A percentile compares a stretch with the other conserved stretches of the same genome.
These are phyloP conservation scores for Ogataea zsoltii DNA, from an alignment of 805 yeast genomes.

Conservation along the genomic window DNA sequence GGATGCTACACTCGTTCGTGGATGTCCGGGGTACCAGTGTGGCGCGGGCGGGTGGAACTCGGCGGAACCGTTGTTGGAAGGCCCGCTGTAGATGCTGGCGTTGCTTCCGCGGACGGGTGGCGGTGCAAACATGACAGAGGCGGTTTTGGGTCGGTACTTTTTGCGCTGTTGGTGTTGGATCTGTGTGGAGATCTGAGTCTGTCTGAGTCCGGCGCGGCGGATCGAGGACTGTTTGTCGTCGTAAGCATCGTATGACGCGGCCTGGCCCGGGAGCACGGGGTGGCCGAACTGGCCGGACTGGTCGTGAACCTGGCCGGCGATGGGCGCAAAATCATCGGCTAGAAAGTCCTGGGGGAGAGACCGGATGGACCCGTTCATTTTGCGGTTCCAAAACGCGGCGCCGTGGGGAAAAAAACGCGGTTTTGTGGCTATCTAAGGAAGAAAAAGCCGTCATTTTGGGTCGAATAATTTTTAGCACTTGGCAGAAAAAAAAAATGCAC, in stretches of 20 bases:
- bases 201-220: conserved; percentile 33
- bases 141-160: conserved; percentile 30
- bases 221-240: conserved; percentile 31
- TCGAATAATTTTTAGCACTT: neutral
- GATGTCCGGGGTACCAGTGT: conserved; percentile 9
- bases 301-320: neutral
- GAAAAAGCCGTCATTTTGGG: neutral
- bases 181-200: conserved; percentile 30
- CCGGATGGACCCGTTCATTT: conserved; percentile 10
- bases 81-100: conserved; percentile 10
- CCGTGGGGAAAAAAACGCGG: too few species aligned
- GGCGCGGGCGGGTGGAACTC: conserved; percentile 10
- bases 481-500: neutral
- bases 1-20: conserved; percentile 2
- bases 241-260: conserved; percentile 23
- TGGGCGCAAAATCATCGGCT: conserved; percentile 9
- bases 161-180: conserved; percentile 28
- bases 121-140: conserved; percentile 9
- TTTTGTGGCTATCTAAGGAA: neutral
- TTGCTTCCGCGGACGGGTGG: conserved; percentile 5
- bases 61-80: conserved; percentile 7
- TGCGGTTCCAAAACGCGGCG: neutral
- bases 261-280: conserved; percentile 2
- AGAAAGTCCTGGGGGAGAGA: conserved; percentile 7
- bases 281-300: neutral